Conservation (phyloP, 164 flowering plant genomes). For the Tetracentron sinense region DNA sequence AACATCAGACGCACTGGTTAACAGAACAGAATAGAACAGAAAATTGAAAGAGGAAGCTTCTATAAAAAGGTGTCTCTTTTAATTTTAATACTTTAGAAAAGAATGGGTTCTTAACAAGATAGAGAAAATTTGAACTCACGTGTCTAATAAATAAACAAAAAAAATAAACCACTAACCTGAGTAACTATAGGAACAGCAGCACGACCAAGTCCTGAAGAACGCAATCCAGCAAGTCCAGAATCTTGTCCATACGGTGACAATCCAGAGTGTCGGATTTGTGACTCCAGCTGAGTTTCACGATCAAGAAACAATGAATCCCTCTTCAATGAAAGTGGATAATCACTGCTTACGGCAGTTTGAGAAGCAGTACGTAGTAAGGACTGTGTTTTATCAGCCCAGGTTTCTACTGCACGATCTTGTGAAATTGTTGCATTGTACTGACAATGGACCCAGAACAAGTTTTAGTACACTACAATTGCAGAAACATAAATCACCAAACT, state of each 20-base stretch:
- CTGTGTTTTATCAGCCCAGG: slow-evolving; percentile 46
- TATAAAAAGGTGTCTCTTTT: too few species aligned
- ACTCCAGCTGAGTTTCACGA: slow-evolving; percentile 58
- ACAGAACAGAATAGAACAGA: neutral
- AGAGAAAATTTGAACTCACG: neutral
- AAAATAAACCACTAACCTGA: slow-evolving; percentile 50
- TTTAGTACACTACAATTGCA: neutral
- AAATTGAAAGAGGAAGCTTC: too few species aligned
- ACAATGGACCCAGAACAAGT: slow-evolving; percentile 9
- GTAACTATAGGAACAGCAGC: slow-evolving; percentile 69
- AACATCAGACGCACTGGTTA: neutral
- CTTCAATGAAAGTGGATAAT: slow-evolving; percentile 48
- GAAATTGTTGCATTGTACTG: slow-evolving; percentile 48
- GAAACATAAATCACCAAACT: neutral
- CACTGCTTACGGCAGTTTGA: slow-evolving; percentile 38
- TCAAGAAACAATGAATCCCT: slow-evolving; percentile 59
- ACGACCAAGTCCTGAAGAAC: slow-evolving; percentile 56
- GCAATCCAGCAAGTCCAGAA: slow-evolving; percentile 42
- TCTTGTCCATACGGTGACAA: slow-evolving; percentile 68
- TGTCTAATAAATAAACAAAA: neutral
- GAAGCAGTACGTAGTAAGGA: slow-evolving; percentile 32
- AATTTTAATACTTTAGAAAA: too few species aligned
- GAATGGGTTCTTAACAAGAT: neutral
- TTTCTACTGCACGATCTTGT: slow-evolving; percentile 54
- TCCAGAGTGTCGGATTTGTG: slow-evolving; percentile 40